phyloP scores from a whole-genome alignment of 352 stramenopile genomes.

The Globisporangium sylvaticum region DNA sequence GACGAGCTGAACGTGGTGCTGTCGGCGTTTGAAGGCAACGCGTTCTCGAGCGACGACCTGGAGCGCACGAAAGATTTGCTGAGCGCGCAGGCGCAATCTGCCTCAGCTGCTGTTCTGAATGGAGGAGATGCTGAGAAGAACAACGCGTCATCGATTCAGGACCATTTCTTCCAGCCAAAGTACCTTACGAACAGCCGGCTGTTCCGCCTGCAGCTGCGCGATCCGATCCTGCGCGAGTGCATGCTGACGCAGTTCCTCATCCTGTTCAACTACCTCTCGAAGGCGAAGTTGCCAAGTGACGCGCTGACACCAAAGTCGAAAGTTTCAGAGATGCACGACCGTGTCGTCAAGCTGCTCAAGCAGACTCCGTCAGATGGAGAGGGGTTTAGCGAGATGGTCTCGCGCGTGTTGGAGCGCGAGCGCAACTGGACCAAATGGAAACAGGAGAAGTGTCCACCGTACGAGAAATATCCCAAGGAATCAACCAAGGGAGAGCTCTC shows the following conservation, averaged over 20 bases:
- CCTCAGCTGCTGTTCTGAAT: too few species aligned
- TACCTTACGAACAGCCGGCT: conserved; percentile 91
- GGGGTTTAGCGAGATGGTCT: conserved; percentile 86
- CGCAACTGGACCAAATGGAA: conserved; percentile 92
- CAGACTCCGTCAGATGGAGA: conserved; percentile 85
- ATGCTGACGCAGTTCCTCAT: conserved; percentile 88
- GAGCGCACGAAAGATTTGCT: conserved; percentile 61
- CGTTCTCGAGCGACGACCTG: conserved; percentile 78
- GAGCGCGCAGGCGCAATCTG: conserved; percentile 10
- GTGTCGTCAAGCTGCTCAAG: conserved; percentile 73
- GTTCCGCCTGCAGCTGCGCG: conserved; percentile 87
- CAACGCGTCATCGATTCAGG: conserved; percentile 23
- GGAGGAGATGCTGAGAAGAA: neutral
- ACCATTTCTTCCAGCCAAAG: conserved; percentile 91
- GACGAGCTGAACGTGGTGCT: conserved; percentile 75
- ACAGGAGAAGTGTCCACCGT: conserved; percentile 78
- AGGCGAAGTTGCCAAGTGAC: conserved; percentile 44
- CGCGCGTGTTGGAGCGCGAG: conserved; percentile 82
- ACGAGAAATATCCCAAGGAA: conserved; percentile 48
- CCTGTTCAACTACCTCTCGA: conserved; percentile 69
- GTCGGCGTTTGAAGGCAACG: conserved; percentile 80
- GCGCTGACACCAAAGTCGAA: conserved; percentile 54
- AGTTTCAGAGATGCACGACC: conserved; percentile 58
- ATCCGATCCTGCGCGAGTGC: conserved; percentile 86
- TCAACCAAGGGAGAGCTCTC: conserved; percentile 9